These are phyloP conservation scores for Ophryocystis elektroscirrha DNA, from an alignment of 169 alveolate species.

Conservation along the genomic window DNA sequence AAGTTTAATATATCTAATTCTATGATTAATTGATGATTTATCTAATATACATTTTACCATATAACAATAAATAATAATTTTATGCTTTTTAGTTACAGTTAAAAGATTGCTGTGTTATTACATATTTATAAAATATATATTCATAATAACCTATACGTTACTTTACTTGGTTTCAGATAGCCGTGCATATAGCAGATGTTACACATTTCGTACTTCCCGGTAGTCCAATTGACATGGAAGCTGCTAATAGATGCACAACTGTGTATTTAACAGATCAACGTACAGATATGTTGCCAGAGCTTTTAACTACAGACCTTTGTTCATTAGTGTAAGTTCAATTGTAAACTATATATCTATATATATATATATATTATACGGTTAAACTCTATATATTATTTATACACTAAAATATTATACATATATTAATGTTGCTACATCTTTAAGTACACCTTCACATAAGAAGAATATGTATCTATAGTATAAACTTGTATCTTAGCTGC, in stretches of 20 bases:
- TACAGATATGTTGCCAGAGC: conserved; percentile 94
- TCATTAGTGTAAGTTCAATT: conserved; percentile 10
- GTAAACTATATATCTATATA: no score
- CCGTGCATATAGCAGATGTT: conserved; percentile 99
- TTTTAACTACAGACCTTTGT: conserved; percentile 40
- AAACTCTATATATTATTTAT: no score
- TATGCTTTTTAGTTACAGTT: neutral
- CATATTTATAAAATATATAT: conserved; percentile 33
- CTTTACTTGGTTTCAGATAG: conserved; percentile 45
- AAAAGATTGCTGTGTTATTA: neutral
- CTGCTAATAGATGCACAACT: conserved; percentile 66
- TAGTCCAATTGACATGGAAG: conserved; percentile 86
- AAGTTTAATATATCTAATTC: no score
- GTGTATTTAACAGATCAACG: conserved; percentile 91
- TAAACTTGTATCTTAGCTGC: no score
- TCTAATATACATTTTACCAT: neutral
- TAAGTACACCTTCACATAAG: no score
- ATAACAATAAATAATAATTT: neutral
- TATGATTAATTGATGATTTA: neutral
- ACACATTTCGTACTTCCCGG: conserved; percentile 83
- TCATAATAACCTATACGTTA: conserved; percentile 6
- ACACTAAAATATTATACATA: no score
- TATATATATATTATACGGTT: no score
- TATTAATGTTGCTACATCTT: no score
- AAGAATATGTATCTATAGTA: no score